Evolutionary conservation across 1,284 basidiomycete genomes (phyloP).

Genomic region (Papiliotrema laurentii): DNA sequence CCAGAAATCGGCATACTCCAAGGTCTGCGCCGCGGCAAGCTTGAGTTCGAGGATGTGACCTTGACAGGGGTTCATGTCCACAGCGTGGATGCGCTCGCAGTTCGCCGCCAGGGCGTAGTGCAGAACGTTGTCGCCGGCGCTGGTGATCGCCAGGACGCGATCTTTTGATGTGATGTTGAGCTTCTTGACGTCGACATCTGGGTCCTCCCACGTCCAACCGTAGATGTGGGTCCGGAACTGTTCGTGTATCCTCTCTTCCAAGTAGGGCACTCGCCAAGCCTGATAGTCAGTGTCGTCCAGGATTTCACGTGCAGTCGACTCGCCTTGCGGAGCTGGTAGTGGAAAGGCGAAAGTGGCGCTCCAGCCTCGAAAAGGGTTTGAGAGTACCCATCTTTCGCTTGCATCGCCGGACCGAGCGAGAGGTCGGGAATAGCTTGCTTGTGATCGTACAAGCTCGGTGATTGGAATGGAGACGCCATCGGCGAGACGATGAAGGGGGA

Average conservation of each 20-base stretch:
- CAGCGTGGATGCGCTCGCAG: conserved; percentile 66
- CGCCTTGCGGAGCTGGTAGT: conserved; percentile 64
- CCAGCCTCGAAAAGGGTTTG: conserved; percentile 54
- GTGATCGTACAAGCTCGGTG: conserved; percentile 36
- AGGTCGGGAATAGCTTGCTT: conserved; percentile 48
- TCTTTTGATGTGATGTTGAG: conserved; percentile 61
- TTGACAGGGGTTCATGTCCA: conserved; percentile 58
- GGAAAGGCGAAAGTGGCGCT: conserved; percentile 65
- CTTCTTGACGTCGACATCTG: conserved; percentile 67
- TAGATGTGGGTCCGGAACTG: conserved; percentile 75
- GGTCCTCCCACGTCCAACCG: conserved; percentile 73
- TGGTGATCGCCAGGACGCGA: conserved; percentile 70
- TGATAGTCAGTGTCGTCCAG: conserved; percentile 28
- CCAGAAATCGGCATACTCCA: conserved; percentile 68
- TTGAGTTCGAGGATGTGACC: conserved; percentile 76
- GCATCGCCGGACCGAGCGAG: conserved; percentile 40
- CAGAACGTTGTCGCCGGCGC: conserved; percentile 74
- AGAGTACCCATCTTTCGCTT: conserved; percentile 24
- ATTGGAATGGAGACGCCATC: conserved; percentile 15
- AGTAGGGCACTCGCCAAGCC: conserved; percentile 72
- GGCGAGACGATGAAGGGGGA: conserved; percentile 49
- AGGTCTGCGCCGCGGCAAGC: conserved; percentile 61
- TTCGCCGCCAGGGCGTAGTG: conserved; percentile 70
- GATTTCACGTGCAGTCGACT: conserved; percentile 12
- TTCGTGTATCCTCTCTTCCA: conserved; percentile 66